Percentiles rank a stretch among this genome's conserved stretches.
Evolutionary conservation across 2,329 filamentous ascomycete species (phyloP).

Genomic region (Stagonosporopsis cucurbitacearum): DNA sequence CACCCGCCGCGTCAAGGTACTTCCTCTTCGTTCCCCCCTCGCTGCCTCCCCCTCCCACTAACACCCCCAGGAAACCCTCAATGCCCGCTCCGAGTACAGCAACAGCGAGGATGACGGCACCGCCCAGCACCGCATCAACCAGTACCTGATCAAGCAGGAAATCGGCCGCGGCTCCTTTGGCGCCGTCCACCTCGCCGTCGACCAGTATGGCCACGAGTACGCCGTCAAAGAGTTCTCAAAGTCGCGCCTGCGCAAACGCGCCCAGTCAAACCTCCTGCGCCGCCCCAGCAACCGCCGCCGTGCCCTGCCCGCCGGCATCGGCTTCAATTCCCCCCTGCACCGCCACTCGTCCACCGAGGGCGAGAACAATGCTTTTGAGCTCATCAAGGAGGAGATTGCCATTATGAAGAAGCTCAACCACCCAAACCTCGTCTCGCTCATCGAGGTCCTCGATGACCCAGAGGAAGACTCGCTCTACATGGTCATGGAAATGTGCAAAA

Average conservation of each 20-base stretch:
- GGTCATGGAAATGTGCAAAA: conserved; percentile 99
- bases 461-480: conserved; percentile 97
- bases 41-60: too few relatives aligned
- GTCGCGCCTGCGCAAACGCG: conserved; percentile 83
- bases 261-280: conserved; percentile 85
- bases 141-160: conserved; percentile 92
- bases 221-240: conserved; percentile 99
- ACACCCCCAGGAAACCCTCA: conserved; percentile 76
- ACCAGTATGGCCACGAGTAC: conserved; percentile 92
- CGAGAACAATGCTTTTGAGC: conserved; percentile 74
- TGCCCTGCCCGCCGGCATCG: conserved; percentile 60
- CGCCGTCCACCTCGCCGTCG: conserved; percentile 85
- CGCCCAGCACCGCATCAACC: conserved; percentile 87
- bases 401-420: conserved; percentile 99
- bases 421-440: conserved; percentile 87
- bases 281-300: conserved; percentile 62
- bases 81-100: conserved; percentile 85
- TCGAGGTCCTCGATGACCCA: conserved; percentile 94
- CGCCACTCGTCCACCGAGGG: conserved; percentile 64
- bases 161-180: conserved; percentile 97
- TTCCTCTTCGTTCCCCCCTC: too few relatives aligned
- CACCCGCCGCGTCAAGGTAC: conserved; percentile 68
- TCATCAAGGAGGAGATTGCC: conserved; percentile 95
- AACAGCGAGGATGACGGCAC: conserved; percentile 83
- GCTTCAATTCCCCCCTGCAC: conserved; percentile 69